Conservation (phyloP, 352 stramenopile genomes). For the Phytophthora lateralis region DNA sequence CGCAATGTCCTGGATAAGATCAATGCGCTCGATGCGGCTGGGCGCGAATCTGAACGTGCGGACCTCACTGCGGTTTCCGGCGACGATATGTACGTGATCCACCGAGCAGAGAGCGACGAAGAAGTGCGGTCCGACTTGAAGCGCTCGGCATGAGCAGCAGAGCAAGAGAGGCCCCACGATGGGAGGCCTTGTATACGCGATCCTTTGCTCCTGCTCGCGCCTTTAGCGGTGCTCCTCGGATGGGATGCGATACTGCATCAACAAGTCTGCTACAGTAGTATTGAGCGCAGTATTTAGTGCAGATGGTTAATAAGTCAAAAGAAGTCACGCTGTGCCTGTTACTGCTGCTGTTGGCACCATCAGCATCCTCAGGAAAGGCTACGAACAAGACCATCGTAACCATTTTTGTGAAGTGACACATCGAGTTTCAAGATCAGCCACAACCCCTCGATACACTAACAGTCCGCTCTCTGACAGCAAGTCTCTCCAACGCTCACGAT, state of each 20-base stretch:
- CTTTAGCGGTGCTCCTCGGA: conserved; percentile 29
- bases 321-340: conserved; percentile 4
- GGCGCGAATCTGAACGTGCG: conserved; percentile 15
- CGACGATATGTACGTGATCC: conserved; percentile 15
- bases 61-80: neutral
- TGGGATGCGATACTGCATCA: conserved; percentile 9
- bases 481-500: conserved; percentile 21
- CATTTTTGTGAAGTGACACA: conserved; percentile 3
- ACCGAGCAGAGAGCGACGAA: conserved; percentile 26
- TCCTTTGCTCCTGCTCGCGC: conserved; percentile 4
- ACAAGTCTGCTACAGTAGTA: neutral
- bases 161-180: conserved; percentile 1
- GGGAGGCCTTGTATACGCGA: too few species aligned
- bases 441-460: conserved; percentile 24
- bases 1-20: conserved; percentile 19
- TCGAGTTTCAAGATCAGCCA: conserved; percentile 18
- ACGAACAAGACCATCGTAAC: neutral
- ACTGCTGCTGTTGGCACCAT: neutral
- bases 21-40: conserved; percentile 2
- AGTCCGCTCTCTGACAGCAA: conserved; percentile 18
- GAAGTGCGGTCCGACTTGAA: conserved; percentile 11
- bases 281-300: conserved; percentile 23
- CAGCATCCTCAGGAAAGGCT: neutral
- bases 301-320: conserved; percentile 15
- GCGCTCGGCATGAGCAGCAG: conserved; percentile 13